A percentile compares a stretch with the other conserved stretches of the same genome.
Conservation (phyloP, 192 early-diverging fungal species). For the Nowakowskiella sp. region DNA sequence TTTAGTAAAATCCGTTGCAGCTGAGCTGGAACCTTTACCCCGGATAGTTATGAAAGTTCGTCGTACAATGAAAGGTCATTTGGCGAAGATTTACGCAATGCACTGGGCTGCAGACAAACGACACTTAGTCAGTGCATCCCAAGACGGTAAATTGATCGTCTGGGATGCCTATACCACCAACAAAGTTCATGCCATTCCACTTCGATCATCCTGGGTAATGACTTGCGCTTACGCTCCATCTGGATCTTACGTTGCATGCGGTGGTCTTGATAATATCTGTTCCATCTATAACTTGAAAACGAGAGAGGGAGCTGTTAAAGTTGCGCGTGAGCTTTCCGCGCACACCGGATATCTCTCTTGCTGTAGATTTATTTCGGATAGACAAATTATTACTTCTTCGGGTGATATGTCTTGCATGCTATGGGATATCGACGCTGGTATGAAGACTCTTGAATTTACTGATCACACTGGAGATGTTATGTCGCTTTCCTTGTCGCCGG, state of each 20-base stretch:
- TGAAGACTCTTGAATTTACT: slow-evolving; percentile 93
- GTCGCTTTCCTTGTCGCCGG: slow-evolving; percentile 87
- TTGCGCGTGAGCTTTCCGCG: slow-evolving; percentile 88
- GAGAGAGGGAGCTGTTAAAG: slow-evolving; percentile 87
- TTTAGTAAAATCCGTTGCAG: slow-evolving; percentile 77
- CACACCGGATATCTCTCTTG: slow-evolving; percentile 97
- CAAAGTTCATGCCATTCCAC: slow-evolving; percentile 97
- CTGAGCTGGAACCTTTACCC: slow-evolving; percentile 78
- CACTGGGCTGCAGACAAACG: slow-evolving; percentile 97
- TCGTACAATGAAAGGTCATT: slow-evolving; percentile 93
- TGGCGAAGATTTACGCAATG: slow-evolving; percentile 99
- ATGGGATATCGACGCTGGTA: slow-evolving; percentile 99
- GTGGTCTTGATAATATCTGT: slow-evolving; percentile 99
- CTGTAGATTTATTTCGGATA: slow-evolving; percentile 93
- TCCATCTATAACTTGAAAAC: slow-evolving; percentile 97
- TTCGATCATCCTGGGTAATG: slow-evolving; percentile 99
- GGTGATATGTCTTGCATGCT: slow-evolving; percentile 99
- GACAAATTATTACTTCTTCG: slow-evolving; percentile 89
- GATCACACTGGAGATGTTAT: slow-evolving; percentile 99
- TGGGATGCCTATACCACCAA: slow-evolving; percentile 99
- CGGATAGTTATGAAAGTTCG: slow-evolving; percentile 92
- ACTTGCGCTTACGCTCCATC: slow-evolving; percentile 98
- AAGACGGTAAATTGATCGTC: slow-evolving; percentile 99
- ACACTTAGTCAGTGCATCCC: slow-evolving; percentile 95
- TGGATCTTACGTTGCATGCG: slow-evolving; percentile 97